Conservation (phyloP, 1,284 basidiomycete species). For the Sanghuangporus sanghuang region DNA sequence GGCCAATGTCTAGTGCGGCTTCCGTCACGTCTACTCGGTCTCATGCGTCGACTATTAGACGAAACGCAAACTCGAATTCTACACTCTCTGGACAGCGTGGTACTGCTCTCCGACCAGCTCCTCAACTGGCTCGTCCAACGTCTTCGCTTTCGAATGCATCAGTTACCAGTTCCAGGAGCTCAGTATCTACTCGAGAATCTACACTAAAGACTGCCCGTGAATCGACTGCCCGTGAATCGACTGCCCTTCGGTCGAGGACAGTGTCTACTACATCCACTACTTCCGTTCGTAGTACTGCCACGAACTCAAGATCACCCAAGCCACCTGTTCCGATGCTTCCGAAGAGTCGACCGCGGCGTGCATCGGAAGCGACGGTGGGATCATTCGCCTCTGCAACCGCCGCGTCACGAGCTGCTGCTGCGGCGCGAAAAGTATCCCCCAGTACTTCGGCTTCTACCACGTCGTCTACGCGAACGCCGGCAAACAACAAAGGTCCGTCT, state of each 20-base stretch:
- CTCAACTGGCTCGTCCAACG: constrained; percentile 18
- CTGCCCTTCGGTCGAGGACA: constrained; percentile 35
- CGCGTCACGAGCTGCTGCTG: constrained; percentile 19
- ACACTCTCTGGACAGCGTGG: not conserved
- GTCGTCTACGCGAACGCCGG: constrained; percentile 9
- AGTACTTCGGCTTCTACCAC: not conserved
- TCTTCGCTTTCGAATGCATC: constrained; percentile 39
- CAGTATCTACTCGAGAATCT: constrained; percentile 35
- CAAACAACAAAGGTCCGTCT: not conserved
- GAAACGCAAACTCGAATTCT: constrained; percentile 12
- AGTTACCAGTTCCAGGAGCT: constrained; percentile 33
- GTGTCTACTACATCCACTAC: constrained; percentile 37
- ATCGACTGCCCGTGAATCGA: constrained; percentile 27
- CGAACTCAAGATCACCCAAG: constrained; percentile 17
- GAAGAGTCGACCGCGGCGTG: constrained; percentile 21
- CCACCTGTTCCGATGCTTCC: constrained; percentile 18
- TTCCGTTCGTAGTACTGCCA: constrained; percentile 33
- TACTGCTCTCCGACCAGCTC: constrained; percentile 13
- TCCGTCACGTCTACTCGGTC: constrained; percentile 34
- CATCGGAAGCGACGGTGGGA: constrained; percentile 26
- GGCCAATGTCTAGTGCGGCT: constrained; percentile 32
- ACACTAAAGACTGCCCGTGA: constrained; percentile 53
- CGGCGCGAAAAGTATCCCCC: constrained; percentile 5
- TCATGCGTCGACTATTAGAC: constrained; percentile 36
- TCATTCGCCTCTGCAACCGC: constrained; percentile 20